Evolutionary conservation across 805 yeast species (phyloP).

Genomic region (Millerozyma miso): DNA sequence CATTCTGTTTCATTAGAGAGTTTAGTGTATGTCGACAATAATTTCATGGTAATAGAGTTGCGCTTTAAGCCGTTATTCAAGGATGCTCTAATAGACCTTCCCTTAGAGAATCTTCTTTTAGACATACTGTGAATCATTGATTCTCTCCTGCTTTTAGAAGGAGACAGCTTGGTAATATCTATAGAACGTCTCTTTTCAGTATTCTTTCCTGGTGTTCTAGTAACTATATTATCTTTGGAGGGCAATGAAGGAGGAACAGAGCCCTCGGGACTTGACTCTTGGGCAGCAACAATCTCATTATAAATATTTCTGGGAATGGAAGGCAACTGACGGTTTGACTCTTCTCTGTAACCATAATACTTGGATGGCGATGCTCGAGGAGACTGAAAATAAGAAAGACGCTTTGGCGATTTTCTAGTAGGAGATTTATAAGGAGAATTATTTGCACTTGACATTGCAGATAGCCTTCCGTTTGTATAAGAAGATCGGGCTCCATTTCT

Average conservation of each 20-base stretch:
- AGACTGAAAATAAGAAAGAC: constrained; percentile 14
- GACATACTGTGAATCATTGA: constrained; percentile 19
- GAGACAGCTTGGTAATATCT: constrained; percentile 27
- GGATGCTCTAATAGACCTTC: constrained; percentile 37
- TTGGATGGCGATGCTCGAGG: constrained; percentile 20
- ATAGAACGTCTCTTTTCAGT: constrained; percentile 14
- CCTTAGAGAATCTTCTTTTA: constrained; percentile 26
- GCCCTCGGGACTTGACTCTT: constrained; percentile 18
- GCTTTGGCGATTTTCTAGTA: constrained; percentile 18
- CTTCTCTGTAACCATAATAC: constrained; percentile 3
- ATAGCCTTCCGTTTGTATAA: constrained; percentile 16
- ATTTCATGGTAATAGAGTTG: constrained; percentile 66
- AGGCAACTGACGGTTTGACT: constrained; percentile 15
- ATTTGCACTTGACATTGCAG: constrained; percentile 30
- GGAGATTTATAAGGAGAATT: constrained; percentile 29
- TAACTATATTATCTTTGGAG: constrained; percentile 29
- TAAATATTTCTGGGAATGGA: constrained; percentile 41
- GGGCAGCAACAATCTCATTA: constrained; percentile 38
- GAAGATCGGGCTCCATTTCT: constrained; percentile 26
- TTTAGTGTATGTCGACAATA: constrained; percentile 70
- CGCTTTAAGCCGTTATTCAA: constrained; percentile 49
- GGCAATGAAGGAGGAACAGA: constrained; percentile 40
- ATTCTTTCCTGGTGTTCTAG: constrained; percentile 13
- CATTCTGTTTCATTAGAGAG: constrained; percentile 60
- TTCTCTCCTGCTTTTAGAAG: constrained; percentile 21